Base-by-base conservation (phyloP, 495 filamentous ascomycete species). In the Astrocystis sublimbata region DNA sequence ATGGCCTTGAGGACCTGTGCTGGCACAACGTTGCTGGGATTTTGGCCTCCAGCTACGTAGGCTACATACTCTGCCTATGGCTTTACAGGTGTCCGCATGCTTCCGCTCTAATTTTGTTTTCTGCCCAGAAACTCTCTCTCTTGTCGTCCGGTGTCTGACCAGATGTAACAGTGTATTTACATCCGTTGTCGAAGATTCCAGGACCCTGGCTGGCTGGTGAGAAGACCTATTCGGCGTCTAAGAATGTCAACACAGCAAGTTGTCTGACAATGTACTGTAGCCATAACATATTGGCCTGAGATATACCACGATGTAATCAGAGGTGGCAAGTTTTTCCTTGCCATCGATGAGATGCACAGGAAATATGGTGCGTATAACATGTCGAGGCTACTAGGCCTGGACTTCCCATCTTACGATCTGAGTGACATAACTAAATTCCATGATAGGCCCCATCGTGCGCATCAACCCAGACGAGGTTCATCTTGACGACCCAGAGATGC, bases 201-300 rank as follows among this genome's bases (percentile, higher is more conserved):
- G 43, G 43, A 24, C 43, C 43, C 19, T 53, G 45, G 31, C 30
- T 53, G 10, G 58, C 58, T 38, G 58, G 58, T 61, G 21, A 53
- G 45, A 23, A 30, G 41, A 30, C 31, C 35, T 15, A 30, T 42
- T 42, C n/a, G n/a, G n/a, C n/a, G n/a, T n/a, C n/a, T n/a, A n/a
- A n/a, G n/a, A n/a, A n/a, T n/a, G n/a, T n/a, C n/a, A n/a, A n/a
- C n/a, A n/a, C n/a, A n/a, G n/a, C n/a, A n/a, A n/a, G n/a, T n/a
- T n/a, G n/a, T n/a, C 40, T 42, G 12, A 42, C 12, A 42, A 42
- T 6, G 6, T 42, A 19, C 21, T 12, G 40, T 31, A 61, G 79
- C 79, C 6, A 43, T 74, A 6, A 79, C 77, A 3, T 51, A 65
- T 23, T 71, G 75, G 54, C 80, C 81, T 38, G 75, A 81, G 42